Conservation (phyloP, 2,329 filamentous ascomycete genomes). For the Aureobasidium sp. region DNA sequence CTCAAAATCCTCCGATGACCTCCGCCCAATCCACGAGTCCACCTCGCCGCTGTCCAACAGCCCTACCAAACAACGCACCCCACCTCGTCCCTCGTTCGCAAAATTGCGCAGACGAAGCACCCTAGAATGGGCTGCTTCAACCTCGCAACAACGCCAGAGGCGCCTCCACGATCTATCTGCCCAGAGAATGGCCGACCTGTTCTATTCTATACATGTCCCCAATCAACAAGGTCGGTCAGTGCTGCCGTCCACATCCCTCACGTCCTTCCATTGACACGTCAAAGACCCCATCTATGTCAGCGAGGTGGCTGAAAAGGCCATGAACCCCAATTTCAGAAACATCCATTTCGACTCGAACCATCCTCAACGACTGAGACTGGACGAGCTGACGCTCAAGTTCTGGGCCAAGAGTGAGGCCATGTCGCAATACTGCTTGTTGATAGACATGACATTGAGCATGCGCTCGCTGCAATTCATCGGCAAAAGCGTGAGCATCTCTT, state of each 20-base stretch:
- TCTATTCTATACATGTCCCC: constrained; percentile 73
- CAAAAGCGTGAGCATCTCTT: constrained; percentile 36
- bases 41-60: background rate
- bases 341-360: constrained; percentile 64
- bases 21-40: constrained; percentile 30
- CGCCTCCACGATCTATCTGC: constrained; percentile 66
- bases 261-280: background rate
- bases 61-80: constrained; percentile 10
- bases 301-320: constrained; percentile 68
- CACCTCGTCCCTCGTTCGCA: constrained; percentile 27
- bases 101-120: constrained; percentile 49
- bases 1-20: constrained; percentile 50
- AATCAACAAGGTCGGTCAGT: constrained; percentile 35
- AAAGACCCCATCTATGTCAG: constrained; percentile 80
- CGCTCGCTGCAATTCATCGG: constrained; percentile 70
- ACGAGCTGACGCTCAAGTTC: constrained; percentile 58
- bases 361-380: constrained; percentile 55
- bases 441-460: constrained; percentile 65
- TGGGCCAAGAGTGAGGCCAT: constrained; percentile 58
- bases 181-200: constrained; percentile 70
- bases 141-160: constrained; percentile 56
- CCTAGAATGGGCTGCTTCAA: constrained; percentile 53
- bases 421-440: constrained; percentile 51
- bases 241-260: background rate
- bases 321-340: constrained; percentile 82